Evolutionary conservation across 495 filamentous ascomycete species (phyloP), one percentile per base, ranked within the genome.

Genomic region (Stereocaulon alpinum): DNA sequence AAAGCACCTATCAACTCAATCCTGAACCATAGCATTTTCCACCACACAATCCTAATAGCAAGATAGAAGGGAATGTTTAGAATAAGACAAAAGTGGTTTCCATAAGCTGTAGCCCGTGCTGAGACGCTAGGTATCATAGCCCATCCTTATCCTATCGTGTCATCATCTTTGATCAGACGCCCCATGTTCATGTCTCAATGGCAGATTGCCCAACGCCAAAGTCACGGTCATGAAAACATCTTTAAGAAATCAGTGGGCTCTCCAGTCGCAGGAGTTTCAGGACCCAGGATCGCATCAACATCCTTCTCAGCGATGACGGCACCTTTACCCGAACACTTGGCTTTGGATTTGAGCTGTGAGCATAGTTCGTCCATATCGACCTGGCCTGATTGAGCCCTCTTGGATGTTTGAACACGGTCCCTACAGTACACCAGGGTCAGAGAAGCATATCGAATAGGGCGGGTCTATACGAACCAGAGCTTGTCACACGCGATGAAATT

Each of bases 341-440:
- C 94, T 74, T 99, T 99, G 66, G 87, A 86, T 59, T 91, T 86
- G n/a, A 99, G 80, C 62, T 99, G 91, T 6, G 86, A 83, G 73
- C 94, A 99, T 14, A 99, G 79, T 56, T 82, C 80, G 68, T 99
- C 94, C 64, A 99, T 86, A 64, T 99, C 93, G 61, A 96, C 82
- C 63, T 92, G 88, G 64, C 90, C 91, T 50, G 80, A 85, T 64
- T 86, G 86, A 67, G 93, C 93, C 67, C 85, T 89, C 52, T 90
- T 86, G 70, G 91, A 93, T 27, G 79, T 79, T 76, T 92, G 87
- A 40, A 99, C 76, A 74, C 87, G 89, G 72, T 97, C 90, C 93
- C 93, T 98, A 68, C 34, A 58, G 49, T 7, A 40, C 59, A 63
- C 53, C 59, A 63, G 61, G 63, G 59, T 63, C 40, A 66, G 67